These are phyloP conservation scores for Fusarium sp. DNA, from an alignment of 2,329 filamentous ascomycete genomes.

Conservation along the genomic window DNA sequence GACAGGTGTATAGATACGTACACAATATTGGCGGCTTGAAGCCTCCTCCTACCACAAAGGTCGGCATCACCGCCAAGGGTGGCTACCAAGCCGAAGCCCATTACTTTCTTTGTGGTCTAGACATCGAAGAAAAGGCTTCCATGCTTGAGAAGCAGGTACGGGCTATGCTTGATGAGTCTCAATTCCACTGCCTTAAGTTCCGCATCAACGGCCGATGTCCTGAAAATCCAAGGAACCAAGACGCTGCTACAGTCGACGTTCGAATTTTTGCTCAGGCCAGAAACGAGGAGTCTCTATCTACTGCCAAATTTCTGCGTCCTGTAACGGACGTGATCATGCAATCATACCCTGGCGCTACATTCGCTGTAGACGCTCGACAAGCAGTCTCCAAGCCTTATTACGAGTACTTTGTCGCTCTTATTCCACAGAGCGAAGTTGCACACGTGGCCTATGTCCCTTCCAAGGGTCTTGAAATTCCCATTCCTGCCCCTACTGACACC, in stretches of 20 bases:
- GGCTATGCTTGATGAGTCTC: background rate
- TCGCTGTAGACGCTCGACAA: background rate
- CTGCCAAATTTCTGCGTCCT: background rate
- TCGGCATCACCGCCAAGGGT: background rate
- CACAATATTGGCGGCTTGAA: no score
- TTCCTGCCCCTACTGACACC: no score
- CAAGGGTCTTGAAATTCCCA: no score
- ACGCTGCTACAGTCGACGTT: background rate
- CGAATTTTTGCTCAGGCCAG: background rate
- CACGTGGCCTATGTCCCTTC: background rate
- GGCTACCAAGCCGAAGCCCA: background rate
- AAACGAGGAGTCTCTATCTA: no score
- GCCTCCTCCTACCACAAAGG: background rate
- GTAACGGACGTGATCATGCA: background rate
- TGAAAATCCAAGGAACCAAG: background rate
- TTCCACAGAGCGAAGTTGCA: background rate
- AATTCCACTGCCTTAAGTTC: background rate
- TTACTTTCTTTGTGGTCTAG: background rate
- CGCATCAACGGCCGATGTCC: no score
- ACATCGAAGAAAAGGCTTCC: background rate
- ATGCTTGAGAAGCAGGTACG: background rate
- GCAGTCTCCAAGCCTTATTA: background rate
- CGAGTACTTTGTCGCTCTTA: background rate
- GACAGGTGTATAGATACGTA: no score
- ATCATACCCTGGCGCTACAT: background rate